Evolutionary conservation across 495 filamentous ascomycete species (phyloP).

Genomic region (Neurospora sp.): DNA sequence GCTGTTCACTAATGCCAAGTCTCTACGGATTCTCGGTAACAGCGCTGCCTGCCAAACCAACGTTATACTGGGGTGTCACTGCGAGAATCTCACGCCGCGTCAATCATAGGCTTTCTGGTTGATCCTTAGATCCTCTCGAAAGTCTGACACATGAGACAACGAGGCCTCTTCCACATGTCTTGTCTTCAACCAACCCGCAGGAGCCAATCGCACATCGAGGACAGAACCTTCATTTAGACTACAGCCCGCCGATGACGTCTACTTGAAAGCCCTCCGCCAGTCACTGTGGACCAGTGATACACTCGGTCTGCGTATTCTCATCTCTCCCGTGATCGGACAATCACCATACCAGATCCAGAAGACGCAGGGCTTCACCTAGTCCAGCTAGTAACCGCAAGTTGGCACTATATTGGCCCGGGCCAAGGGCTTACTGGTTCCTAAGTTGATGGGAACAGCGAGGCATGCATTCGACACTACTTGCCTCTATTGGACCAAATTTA

Average conservation of each 20-base stretch:
- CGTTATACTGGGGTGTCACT: not conserved
- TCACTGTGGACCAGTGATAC: not conserved
- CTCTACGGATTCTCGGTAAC: not conserved
- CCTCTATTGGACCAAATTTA: not conserved
- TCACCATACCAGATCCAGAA: not conserved
- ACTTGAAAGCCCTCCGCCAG: not conserved
- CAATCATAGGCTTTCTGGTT: not conserved
- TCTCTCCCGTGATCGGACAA: not conserved
- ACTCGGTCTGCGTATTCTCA: not conserved
- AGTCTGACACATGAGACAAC: not conserved
- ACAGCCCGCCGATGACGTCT: not conserved
- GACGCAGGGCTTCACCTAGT: not conserved
- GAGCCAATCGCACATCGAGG: not conserved
- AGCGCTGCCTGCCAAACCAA: not conserved
- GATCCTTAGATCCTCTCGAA: not conserved
- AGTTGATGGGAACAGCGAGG: not conserved
- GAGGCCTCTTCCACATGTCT: not conserved
- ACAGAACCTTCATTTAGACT: not conserved
- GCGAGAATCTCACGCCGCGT: not conserved
- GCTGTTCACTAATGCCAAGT: not conserved
- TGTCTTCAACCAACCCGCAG: not conserved
- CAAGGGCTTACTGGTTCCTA: not conserved
- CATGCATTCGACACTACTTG: not conserved
- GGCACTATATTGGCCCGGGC: not conserved
- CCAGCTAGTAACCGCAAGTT: not conserved